Base-by-base conservation (phyloP, 1,284 basidiomycete species). In the Ceratobasidium sp. region DNA sequence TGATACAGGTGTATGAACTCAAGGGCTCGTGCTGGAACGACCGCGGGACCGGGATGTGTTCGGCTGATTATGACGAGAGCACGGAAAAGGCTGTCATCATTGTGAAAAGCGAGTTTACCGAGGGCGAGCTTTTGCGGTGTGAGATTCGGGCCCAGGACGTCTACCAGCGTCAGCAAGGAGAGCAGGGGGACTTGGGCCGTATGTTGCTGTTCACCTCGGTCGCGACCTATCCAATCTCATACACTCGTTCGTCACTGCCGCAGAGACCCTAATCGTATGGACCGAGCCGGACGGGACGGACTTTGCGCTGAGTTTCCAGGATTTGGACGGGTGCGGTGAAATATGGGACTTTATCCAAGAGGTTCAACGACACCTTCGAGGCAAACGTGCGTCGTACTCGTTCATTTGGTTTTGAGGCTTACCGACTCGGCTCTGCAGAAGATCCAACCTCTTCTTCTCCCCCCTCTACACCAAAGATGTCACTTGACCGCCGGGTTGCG, bases 241-340 rank as follows among this genome's bases (percentile, higher is more conserved):
- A 8, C 29, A 29, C n/a, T 56, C 14, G 22, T 34, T 46, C 43
- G 22, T 56, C 27, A 24, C 19, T 11, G 6, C 37, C 31, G 19
- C 81, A 95, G 97, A 98, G 78, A 99, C 98, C 1, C 87, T 99
- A 58, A 98, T 99, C 77, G 97, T 99, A 14, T 99, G 97, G 97
- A 99, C 97, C 0, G 97, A 98, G 81, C 94, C 93, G 0, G 92
- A 95, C 77, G 94, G 95, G 29, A 90, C 92, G 29, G 97, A 99
- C 82, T 96, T 98, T 82, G 98, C 98, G 1, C 86, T 99, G 64
- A 98, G 95, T 78, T 99, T 99, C 80, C 97, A 98, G 81, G 97
- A 98, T 80, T 89, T 94, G 0, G 94, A 97, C 77, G 98, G 97
- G 41, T 99, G 97, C 80, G 87, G 91, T 59, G 97, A 98, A 84